Base-by-base conservation (phyloP, 129 eudicot genomes). In the Tanacetum coccineum region DNA sequence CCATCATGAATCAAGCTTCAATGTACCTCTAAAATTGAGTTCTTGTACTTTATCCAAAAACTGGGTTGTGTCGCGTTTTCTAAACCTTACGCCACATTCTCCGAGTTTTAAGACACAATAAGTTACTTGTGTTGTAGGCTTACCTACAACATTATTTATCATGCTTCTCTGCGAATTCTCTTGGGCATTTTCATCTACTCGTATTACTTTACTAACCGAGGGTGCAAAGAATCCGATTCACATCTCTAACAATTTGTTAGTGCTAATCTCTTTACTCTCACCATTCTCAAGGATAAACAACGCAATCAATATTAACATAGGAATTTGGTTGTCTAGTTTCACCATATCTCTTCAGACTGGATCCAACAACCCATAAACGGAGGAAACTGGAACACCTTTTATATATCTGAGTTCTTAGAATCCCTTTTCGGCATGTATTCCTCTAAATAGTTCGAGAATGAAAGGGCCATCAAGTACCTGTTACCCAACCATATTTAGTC, bases 311-410 rank as follows among this genome's bases (percentile, higher is more conserved):
- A 86, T 61, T 66, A 86, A 86, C 19, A 86, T 42, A 4, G 88
- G 93, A 15, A 86, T 77, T 36, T 89, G 96, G 63, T 89, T 89
- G 74, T 89, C 96, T 0, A 89, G 84, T 90, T 85, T 86, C 71
- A 86, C 69, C 93, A 86, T 80, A 60, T 86, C 93, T 3, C 96
- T 76, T 30, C 80, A 85, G 25, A 89, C 85, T 3, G 87, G 83
- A 64, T 89, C 86, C 80, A 89, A 78, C 13, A 79, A 70, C 7
- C 89, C 93, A n/a, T 89, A 78, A 86, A 89, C 81, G 0, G 90
- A 78, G 50, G 85, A 89, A 1, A 89, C 70, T 0, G 93, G 96
- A 25, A 85, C 93, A 44, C 81, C 82, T 26, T 79, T 70, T 3
- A 81, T 70, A 47, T 82, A 86, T 3, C 86, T 86, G 1, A 86